Conservation (phyloP, 2,329 filamentous ascomycete species). For the Dactylellina cionopaga region DNA sequence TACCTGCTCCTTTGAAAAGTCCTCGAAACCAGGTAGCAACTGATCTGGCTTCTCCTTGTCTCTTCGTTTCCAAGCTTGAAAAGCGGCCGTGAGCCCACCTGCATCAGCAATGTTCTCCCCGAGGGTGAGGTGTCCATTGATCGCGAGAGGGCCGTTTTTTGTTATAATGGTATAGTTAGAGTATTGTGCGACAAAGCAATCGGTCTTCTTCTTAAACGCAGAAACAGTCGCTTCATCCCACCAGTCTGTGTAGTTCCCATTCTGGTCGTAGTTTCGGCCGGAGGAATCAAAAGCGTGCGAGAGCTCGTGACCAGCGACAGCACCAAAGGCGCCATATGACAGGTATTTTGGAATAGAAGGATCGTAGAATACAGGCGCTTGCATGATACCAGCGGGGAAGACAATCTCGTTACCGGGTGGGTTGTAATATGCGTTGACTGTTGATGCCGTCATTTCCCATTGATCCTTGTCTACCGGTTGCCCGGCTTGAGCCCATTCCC, state of each 20-base stretch:
- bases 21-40: slow-evolving; percentile 70
- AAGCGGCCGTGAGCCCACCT: slow-evolving; percentile 72
- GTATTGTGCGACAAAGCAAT: slow-evolving; percentile 77
- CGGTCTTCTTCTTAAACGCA: slow-evolving; percentile 69
- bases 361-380: slow-evolving; percentile 72
- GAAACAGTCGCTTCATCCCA: slow-evolving; percentile 71
- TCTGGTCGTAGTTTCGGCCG: slow-evolving; percentile 72
- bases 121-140: slow-evolving; percentile 72
- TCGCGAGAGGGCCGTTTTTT: slow-evolving; percentile 68
- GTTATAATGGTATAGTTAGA: slow-evolving; percentile 69
- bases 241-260: slow-evolving; percentile 73
- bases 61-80: slow-evolving; percentile 72
- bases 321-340: slow-evolving; percentile 75
- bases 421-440: slow-evolving; percentile 75
- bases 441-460: slow-evolving; percentile 71
- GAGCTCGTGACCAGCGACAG: slow-evolving; percentile 74
- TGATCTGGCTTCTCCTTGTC: slow-evolving; percentile 66
- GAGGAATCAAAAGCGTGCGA: slow-evolving; percentile 76
- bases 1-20: slow-evolving; percentile 74
- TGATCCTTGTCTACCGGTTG: slow-evolving; percentile 70
- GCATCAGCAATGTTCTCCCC: slow-evolving; percentile 79
- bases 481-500: slow-evolving; percentile 69
- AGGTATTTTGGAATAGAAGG: slow-evolving; percentile 72
- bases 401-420: slow-evolving; percentile 74
- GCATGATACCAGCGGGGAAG: slow-evolving; percentile 76